Evolutionary conservation across 371 early-diverging fungal genomes (phyloP), one percentile per base, ranked within the genome.

Genomic region (Mortierella sp.): DNA sequence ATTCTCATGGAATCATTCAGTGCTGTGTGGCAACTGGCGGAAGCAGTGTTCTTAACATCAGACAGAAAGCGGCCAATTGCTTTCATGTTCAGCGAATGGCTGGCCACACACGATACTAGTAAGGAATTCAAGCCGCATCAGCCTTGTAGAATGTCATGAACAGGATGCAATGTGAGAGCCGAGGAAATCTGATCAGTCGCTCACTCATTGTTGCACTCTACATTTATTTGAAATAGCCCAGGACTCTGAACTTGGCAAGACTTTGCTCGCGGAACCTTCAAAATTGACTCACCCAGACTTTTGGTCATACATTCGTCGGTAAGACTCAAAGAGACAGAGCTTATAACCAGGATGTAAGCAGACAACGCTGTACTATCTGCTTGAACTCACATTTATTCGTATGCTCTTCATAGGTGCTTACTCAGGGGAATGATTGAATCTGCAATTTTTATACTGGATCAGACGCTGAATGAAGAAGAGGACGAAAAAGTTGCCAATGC

Each of bases 261-360:
- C 50, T 11, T 55, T 83, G 48, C 84, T 83, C 7, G 58, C 16
- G 38, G 65, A 74, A 8, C 0, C 54, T 3, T 74, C 72, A 14
- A 80, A 65, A 28, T 50, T 84, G 28, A 58, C 57, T 16, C 70
- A 86, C n/a, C 78, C 82, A 16, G 68, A 80, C 24, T 86, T 86
- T 57, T 86, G 86, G 86, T 75, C 86, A 0, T 86, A 80, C 70
- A 77, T 86, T 47, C 60, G 74, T 54, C 74, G 75, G 86, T 86
- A 82, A 38, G 82, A 6, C 21, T 52, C 9, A 47, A 0, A 31
- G 3, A 0, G 19, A 47, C 2, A 42, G 3, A 0, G 16, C 19
- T 24, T n/a, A 4, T 1, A 70, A 54, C 45, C 6, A 14, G 19
- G 71, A 44, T 26, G 26, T 74, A 34, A 48, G 26, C 3, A 38